Evolutionary conservation across 2,329 filamentous ascomycete species (phyloP), one percentile per base, ranked within the genome.

Genomic region (Pestalotiopsis sp.): DNA sequence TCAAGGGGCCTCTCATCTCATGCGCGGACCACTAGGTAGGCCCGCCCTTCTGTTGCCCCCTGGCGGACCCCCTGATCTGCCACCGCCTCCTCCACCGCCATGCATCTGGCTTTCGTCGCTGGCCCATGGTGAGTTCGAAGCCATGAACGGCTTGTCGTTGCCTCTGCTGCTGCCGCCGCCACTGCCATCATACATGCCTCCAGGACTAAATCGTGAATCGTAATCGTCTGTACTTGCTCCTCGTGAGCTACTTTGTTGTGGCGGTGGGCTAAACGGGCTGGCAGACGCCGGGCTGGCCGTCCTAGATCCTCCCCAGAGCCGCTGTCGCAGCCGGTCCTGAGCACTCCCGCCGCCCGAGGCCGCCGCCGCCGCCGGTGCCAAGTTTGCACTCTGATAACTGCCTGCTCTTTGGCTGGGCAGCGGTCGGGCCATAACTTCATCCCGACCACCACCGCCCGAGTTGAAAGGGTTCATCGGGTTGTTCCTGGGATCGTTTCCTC

Each of bases 261-360:
- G 75, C 17, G 84, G 82, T 57, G 85, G 84, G 68, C 85, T 83
- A 70, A 86, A 87, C 5, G 86, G 84, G 3, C 83, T 82, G 25
- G 75, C 75, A 20, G 80, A 77, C 27, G 82, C 82, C 9, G 89
- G 88, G 72, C 89, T 91, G 62, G 84, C 83, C 58, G 87, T 87
- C 72, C 87, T 85, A 25, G 87, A 81, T 4, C 85, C 87, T n/a
- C 89, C 90, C 86, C 94, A 94, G 61, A 97, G 82, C 71, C 93
- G 85, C 75, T 94, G 93, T 77, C 94, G 93, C 74, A 98, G 83
- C 73, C 93, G 86, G 74, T 97, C 93, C 81, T 97, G 93, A 65
- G 94, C 94, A 23, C 90, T 89, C 41, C 85, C 85, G 2, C 85
- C 82, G 49, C 77, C 77, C 62, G 84, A 84, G 4, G 85, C 82